Conservation (phyloP, 257 asterid species). For the Gentiana straminea region DNA sequence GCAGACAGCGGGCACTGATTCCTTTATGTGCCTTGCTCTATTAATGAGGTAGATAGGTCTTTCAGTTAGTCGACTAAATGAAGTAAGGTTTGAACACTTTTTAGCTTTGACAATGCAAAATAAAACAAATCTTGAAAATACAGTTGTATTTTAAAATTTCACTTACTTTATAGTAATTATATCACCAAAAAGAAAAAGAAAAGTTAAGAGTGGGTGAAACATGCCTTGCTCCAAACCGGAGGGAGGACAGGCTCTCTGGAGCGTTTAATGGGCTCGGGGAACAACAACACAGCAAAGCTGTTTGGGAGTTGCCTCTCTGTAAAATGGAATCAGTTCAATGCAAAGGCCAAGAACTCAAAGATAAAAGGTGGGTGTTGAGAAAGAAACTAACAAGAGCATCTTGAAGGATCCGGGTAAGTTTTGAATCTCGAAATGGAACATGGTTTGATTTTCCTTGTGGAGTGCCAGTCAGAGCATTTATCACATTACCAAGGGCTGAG, state of each 20-base stretch:
- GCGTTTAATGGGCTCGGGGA: constrained; percentile 79
- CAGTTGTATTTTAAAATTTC: neutral
- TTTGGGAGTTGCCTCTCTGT: constrained; percentile 74
- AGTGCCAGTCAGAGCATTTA: constrained; percentile 58
- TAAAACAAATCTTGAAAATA: neutral
- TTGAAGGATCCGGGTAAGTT: constrained; percentile 78
- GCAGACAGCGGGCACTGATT: constrained; percentile 24
- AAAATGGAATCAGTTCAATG: constrained; percentile 19
- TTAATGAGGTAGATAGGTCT: constrained; percentile 13
- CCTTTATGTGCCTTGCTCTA: constrained; percentile 81
- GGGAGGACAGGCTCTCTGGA: constrained; percentile 73
- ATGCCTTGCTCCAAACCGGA: constrained; percentile 83
- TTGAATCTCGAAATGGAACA: constrained; percentile 79
- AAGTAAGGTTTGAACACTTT: neutral
- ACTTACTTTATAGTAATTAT: neutral
- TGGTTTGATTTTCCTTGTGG: constrained; percentile 50
- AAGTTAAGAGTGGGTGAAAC: constrained; percentile 7
- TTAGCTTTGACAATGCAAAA: too few species aligned
- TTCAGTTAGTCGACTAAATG: constrained; percentile 6
- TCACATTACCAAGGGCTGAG: constrained; percentile 82
- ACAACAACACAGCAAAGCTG: constrained; percentile 85
- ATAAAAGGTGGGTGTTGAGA: constrained; percentile 9
- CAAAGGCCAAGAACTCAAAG: constrained; percentile 5
- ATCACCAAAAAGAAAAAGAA: neutral
- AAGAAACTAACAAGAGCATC: constrained; percentile 60